Evolutionary conservation across 768 basidiomycete species (phyloP).

Genomic region (Hericium alpestre): DNA sequence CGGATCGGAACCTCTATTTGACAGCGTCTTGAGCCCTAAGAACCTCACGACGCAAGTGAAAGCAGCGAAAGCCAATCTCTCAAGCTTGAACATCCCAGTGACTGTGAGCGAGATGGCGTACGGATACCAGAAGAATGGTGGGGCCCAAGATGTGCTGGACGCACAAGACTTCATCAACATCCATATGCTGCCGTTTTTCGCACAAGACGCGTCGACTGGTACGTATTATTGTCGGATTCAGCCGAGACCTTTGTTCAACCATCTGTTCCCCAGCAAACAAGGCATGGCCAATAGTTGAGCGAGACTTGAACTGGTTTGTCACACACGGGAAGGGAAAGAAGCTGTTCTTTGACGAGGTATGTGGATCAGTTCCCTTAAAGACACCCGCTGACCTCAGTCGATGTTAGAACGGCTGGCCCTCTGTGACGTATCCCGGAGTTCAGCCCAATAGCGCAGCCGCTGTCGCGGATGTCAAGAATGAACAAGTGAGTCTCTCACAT

Average conservation of each 20-base stretch:
- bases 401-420: conserved; percentile 72
- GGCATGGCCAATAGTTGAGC: conserved; percentile 54
- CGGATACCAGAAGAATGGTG: conserved; percentile 39
- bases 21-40: conserved; percentile 37
- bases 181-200: conserved; percentile 67
- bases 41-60: conserved; percentile 42
- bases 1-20: conserved; percentile 61
- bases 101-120: conserved; percentile 37
- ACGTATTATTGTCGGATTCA: conserved; percentile 6
- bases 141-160: conserved; percentile 43
- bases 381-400: neutral
- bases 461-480: conserved; percentile 50
- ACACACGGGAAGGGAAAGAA: conserved; percentile 58
- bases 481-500: conserved; percentile 27
- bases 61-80: conserved; percentile 37
- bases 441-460: conserved; percentile 56
- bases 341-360: conserved; percentile 61
- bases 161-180: conserved; percentile 56
- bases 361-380: conserved; percentile 1
- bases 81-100: conserved; percentile 48
- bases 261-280: conserved; percentile 30
- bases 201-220: conserved; percentile 45
- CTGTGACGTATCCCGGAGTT: conserved; percentile 46
- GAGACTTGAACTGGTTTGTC: conserved; percentile 59
- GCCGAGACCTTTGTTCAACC: neutral